Evolutionary conservation across 164 flowering plant genomes (phyloP).

Genomic region (Warburgia ugandensis): DNA sequence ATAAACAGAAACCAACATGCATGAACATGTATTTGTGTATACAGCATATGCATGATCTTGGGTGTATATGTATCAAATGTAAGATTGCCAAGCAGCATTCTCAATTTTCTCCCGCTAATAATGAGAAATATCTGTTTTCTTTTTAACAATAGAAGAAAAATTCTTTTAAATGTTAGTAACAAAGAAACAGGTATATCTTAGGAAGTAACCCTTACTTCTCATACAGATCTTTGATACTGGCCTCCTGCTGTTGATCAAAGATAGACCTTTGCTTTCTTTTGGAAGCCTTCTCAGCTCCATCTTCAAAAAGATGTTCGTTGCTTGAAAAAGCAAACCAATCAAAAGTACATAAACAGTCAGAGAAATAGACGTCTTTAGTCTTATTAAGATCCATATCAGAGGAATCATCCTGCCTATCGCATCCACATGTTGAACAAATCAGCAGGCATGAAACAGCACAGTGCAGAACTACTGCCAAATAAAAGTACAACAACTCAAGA

Average conservation of each 20-base stretch:
- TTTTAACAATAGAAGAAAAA: too few species aligned
- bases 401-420: slow-evolving; percentile 22
- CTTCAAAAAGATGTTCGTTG: slow-evolving; percentile 18
- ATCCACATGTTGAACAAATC: slow-evolving; percentile 3
- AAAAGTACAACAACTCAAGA: background rate
- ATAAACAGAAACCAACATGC: too few species aligned
- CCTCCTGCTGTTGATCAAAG: slow-evolving; percentile 44
- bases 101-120: too few species aligned
- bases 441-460: too few species aligned
- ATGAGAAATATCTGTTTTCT: too few species aligned
- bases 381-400: slow-evolving; percentile 7
- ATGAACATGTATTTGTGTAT: too few species aligned
- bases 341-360: background rate
- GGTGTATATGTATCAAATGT: too few species aligned
- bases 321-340: slow-evolving; percentile 22
- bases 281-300: slow-evolving; percentile 20
- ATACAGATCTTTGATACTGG: slow-evolving; percentile 47
- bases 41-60: too few species aligned
- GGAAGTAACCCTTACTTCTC: slow-evolving; percentile 47
- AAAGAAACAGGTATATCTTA: background rate
- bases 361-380: background rate
- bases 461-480: too few species aligned
- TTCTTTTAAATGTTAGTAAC: too few species aligned
- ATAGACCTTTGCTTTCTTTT: slow-evolving; percentile 44
- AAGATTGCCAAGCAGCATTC: too few species aligned